Percentiles rank a stretch among this genome's conserved stretches.
phyloP scores from a whole-genome alignment of 257 asterid genomes.

The Jasminum sambac region DNA sequence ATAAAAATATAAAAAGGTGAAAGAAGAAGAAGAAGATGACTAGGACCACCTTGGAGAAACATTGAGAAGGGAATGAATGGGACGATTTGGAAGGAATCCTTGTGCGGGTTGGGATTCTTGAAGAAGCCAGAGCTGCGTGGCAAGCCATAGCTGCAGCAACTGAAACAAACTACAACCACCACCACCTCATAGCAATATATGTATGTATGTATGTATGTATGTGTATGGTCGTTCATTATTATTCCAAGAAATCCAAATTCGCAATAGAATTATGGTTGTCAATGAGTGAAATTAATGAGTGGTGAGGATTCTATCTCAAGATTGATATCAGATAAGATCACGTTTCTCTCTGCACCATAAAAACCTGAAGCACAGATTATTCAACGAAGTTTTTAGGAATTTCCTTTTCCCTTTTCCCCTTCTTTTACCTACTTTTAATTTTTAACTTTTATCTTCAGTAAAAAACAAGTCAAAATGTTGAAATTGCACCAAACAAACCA shows the following conservation, averaged over 20 bases:
- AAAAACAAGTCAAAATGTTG: no score
- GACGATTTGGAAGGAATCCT: slow-evolving; percentile 54
- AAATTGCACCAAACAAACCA: no score
- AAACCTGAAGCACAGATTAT: slow-evolving; percentile 51
- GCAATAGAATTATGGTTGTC: slow-evolving; percentile 40
- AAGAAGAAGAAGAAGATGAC: no score
- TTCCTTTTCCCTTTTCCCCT: no score
- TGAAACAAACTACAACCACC: slow-evolving; percentile 29
- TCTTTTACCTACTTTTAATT: no score
- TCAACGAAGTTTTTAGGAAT: not conserved
- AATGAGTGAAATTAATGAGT: slow-evolving; percentile 44
- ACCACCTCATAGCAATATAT: not conserved
- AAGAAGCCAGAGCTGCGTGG: slow-evolving; percentile 86
- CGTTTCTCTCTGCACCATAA: slow-evolving; percentile 34
- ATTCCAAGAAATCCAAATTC: not conserved
- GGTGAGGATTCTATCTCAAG: slow-evolving; percentile 51
- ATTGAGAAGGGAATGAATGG: slow-evolving; percentile 55
- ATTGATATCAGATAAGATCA: slow-evolving; percentile 63
- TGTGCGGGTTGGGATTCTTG: slow-evolving; percentile 73
- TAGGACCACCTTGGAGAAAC: slow-evolving; percentile 70
- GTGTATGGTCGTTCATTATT: slow-evolving; percentile 26
- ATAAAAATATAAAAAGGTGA: not conserved
- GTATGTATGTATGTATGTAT: slow-evolving; percentile 16
- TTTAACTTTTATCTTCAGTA: no score
- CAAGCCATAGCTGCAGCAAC: slow-evolving; percentile 71